These are phyloP conservation scores for Sistotremastrum suecicum DNA, from an alignment of 768 basidiomycete genomes.

Conservation along the genomic window DNA sequence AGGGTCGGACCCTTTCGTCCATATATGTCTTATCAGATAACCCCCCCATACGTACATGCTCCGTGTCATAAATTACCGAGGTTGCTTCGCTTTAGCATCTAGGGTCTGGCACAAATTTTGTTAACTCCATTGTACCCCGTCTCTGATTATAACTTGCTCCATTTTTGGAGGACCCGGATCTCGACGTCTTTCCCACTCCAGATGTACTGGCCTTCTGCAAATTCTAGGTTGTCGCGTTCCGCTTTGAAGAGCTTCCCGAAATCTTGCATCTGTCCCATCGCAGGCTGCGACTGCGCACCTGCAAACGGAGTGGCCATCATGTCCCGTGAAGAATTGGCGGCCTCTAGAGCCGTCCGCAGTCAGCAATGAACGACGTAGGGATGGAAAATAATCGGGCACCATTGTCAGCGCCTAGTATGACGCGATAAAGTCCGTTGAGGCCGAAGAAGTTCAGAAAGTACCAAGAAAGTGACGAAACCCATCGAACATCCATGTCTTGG, in stretches of 20 bases:
- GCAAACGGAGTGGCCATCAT: constrained; percentile 57
- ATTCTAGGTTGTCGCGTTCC: constrained; percentile 85
- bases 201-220: constrained; percentile 71
- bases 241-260: constrained; percentile 81
- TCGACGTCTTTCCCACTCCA: constrained; percentile 82
- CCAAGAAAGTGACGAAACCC: constrained; percentile 98
- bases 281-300: constrained; percentile 26
- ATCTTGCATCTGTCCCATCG: constrained; percentile 51
- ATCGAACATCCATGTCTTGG: constrained; percentile 93
- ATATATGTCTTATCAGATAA: too few species aligned
- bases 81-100: too few species aligned
- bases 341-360: constrained; percentile 21
- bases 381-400: constrained; percentile 26
- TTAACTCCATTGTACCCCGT: too few species aligned
- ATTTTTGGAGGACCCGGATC: constrained; percentile 60
- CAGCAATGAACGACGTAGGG: constrained; percentile 6
- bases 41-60: too few species aligned
- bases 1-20: too few species aligned
- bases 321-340: constrained; percentile 66
- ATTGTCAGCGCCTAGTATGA: constrained; percentile 83
- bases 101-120: too few species aligned
- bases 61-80: too few species aligned
- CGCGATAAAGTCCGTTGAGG: constrained; percentile 86
- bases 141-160: constrained; percentile 39
- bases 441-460: constrained; percentile 99